Conservation (phyloP, 1,284 basidiomycete genomes). For the Meira miltonrushii region DNA sequence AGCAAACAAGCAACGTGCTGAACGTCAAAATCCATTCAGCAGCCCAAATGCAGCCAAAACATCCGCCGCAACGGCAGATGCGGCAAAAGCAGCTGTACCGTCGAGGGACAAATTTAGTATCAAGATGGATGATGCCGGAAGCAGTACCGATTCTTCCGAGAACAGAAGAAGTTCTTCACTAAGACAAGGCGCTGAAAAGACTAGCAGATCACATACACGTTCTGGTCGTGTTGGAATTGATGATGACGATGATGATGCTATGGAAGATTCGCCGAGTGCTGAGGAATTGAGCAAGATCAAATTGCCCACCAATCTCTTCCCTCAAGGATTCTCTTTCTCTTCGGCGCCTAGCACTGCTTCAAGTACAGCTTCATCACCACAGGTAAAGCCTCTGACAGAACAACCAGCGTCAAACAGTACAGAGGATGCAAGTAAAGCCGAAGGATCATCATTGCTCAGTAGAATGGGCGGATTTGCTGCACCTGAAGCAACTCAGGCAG, state of each 20-base stretch:
- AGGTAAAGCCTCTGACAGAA: background rate
- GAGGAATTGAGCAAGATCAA: slow-evolving; percentile 49
- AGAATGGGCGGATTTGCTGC: slow-evolving; percentile 30
- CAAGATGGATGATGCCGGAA: slow-evolving; percentile 11
- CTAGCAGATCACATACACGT: slow-evolving; percentile 35
- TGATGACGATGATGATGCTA: slow-evolving; percentile 43
- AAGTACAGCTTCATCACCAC: background rate
- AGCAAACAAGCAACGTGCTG: slow-evolving; percentile 30
- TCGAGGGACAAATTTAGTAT: no score
- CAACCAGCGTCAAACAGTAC: background rate
- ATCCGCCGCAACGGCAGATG: background rate
- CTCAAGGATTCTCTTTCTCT: slow-evolving; percentile 37
- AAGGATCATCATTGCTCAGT: slow-evolving; percentile 22
- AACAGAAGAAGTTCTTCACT: slow-evolving; percentile 36
- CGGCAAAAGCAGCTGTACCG: background rate
- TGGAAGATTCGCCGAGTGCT: slow-evolving; percentile 39
- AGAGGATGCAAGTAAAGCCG: slow-evolving; percentile 3
- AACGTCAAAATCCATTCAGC: slow-evolving; percentile 16
- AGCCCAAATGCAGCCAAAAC: background rate
- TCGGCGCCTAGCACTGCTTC: background rate
- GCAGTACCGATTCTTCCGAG: slow-evolving; percentile 15
- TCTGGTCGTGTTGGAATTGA: slow-evolving; percentile 44
- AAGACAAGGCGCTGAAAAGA: slow-evolving; percentile 43
- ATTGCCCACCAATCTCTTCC: slow-evolving; percentile 43
- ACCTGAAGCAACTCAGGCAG: slow-evolving; percentile 8